Conservation (phyloP, 2,329 filamentous ascomycete species). For the Remersonia thermophila region DNA sequence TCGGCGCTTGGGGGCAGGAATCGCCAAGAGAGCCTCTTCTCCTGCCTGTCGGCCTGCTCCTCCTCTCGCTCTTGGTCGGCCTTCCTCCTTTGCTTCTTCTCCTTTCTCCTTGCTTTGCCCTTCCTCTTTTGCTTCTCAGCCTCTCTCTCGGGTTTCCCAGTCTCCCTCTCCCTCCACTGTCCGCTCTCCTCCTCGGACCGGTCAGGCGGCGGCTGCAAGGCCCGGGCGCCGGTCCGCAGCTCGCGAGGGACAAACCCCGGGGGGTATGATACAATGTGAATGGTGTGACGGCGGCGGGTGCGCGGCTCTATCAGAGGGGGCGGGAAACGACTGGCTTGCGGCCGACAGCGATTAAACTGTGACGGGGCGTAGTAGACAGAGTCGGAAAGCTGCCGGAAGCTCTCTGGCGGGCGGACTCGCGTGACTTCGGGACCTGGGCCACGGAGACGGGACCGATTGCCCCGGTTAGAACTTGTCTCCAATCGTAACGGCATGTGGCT, state of each 20-base stretch:
- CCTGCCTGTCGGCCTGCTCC: conserved; percentile 17
- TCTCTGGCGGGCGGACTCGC: conserved; percentile 14
- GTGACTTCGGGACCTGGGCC: conserved; percentile 16
- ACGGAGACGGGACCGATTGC: conserved; percentile 8
- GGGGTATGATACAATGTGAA: conserved; percentile 39
- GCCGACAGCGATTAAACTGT: conserved; percentile 6
- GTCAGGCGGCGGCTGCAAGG: conserved; percentile 16
- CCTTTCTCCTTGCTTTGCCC: conserved; percentile 18
- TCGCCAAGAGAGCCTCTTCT: conserved; percentile 20
- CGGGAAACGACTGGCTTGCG: conserved; percentile 20
- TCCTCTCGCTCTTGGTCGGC: conserved; percentile 16
- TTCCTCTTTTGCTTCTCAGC: conserved; percentile 19
- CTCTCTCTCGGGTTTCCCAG: no score
- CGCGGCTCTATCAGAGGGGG: conserved; percentile 36
- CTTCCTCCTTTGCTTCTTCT: conserved; percentile 18
- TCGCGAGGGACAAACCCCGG: conserved; percentile 29
- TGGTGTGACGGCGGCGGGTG: conserved; percentile 41
- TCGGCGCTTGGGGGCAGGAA: conserved; percentile 24
- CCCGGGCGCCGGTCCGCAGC: conserved; percentile 16
- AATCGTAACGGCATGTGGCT: conserved; percentile 8
- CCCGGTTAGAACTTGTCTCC: conserved; percentile 12
- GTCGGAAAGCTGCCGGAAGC: conserved; percentile 15
- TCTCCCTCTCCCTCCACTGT: not conserved
- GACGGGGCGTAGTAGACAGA: conserved; percentile 19
- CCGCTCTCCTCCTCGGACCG: conserved; percentile 17